Percentiles rank a stretch among this genome's conserved stretches.
Conservation (phyloP, 805 yeast species). For the Ogataea ganodermae region DNA sequence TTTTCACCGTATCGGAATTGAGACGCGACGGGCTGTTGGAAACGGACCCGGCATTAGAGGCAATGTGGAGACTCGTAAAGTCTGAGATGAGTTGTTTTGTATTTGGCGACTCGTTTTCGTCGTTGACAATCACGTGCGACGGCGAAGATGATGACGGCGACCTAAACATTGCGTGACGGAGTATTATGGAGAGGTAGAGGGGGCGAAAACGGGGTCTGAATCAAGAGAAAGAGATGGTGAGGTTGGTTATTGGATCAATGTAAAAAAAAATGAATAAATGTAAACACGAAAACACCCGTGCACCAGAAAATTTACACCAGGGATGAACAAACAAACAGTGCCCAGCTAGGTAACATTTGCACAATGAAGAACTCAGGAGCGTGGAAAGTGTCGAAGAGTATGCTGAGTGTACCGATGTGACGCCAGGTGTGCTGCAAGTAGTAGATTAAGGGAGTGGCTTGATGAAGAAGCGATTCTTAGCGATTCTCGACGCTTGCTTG, state of each 20-base stretch:
- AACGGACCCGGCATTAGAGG: not conserved
- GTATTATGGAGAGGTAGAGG: not conserved
- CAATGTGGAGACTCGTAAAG: slow-evolving; percentile 7
- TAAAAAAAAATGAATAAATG: not conserved
- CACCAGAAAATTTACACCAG: too few relatives aligned
- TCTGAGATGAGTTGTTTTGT: slow-evolving; percentile 9
- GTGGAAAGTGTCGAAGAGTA: too few relatives aligned
- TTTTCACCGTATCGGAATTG: slow-evolving; percentile 22
- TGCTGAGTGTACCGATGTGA: too few relatives aligned
- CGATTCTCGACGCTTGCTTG: too few relatives aligned
- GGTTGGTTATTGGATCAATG: too few relatives aligned
- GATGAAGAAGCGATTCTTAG: too few relatives aligned
- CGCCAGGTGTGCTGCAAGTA: too few relatives aligned
- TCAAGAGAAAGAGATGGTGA: not conserved
- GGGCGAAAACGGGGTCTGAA: not conserved
- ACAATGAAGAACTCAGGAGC: too few relatives aligned
- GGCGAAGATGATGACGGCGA: slow-evolving; percentile 3
- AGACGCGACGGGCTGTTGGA: not conserved
- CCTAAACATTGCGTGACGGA: not conserved
- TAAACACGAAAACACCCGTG: slow-evolving; percentile 6
- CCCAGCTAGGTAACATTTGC: too few relatives aligned
- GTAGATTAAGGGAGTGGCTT: too few relatives aligned
- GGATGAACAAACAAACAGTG: too few relatives aligned
- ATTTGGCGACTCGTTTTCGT: slow-evolving; percentile 11
- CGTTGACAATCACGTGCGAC: slow-evolving; percentile 5